Evolutionary conservation across 495 filamentous ascomycete genomes (phyloP).

Genomic region (Penicillium waksmanii): DNA sequence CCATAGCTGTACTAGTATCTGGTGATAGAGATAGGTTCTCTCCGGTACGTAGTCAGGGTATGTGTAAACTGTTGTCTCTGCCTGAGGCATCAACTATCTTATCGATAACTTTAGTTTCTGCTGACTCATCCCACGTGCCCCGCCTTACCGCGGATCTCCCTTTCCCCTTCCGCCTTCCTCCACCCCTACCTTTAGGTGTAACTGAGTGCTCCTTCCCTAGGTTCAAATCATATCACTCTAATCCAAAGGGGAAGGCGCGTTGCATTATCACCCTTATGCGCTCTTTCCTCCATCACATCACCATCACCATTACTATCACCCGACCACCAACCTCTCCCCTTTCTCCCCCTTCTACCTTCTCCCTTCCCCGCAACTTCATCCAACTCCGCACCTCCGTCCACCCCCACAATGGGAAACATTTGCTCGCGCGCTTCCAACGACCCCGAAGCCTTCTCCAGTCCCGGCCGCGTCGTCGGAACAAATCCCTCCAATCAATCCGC

Average conservation of each 20-base stretch:
- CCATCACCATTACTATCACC: background rate
- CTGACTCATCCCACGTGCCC: constrained; percentile 32
- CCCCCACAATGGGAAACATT: constrained; percentile 66
- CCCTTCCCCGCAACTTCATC: background rate
- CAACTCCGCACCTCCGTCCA: background rate
- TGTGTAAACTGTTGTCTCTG: background rate
- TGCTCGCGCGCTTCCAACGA: constrained; percentile 68
- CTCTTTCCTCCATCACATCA: background rate
- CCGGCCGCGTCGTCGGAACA: constrained; percentile 63
- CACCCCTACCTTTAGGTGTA: background rate
- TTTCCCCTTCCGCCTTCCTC: background rate
- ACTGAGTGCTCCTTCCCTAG: background rate
- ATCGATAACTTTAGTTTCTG: background rate
- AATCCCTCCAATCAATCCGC: constrained; percentile 13
- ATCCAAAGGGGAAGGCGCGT: background rate
- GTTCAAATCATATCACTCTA: background rate
- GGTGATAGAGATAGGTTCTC: background rate
- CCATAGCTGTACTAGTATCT: background rate
- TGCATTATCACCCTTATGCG: background rate
- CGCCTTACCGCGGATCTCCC: constrained; percentile 23
- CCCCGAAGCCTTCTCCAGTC: constrained; percentile 57
- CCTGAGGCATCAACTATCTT: constrained; percentile 7
- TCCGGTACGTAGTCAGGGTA: no score
- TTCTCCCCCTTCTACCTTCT: background rate
- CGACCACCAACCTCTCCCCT: background rate